Evolutionary conservation across 1,284 basidiomycete genomes (phyloP).

Genomic region (Sanghuangporus weigelae): DNA sequence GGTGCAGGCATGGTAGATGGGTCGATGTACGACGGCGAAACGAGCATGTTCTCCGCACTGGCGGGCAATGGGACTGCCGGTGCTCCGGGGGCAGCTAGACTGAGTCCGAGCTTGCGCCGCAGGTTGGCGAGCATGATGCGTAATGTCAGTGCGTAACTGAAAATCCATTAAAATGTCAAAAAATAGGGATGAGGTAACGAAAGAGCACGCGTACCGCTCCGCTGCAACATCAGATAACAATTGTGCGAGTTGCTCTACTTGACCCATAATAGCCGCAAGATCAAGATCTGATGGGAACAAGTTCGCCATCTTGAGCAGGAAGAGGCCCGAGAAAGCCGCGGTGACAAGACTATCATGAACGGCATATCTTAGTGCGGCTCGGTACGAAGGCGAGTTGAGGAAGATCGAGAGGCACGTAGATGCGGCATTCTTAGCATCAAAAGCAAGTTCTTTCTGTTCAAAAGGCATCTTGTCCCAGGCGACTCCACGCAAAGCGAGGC

Average conservation of each 20-base stretch:
- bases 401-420: conserved; percentile 79
- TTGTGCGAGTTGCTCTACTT: conserved; percentile 82
- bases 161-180: neutral
- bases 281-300: conserved; percentile 81
- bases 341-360: conserved; percentile 92
- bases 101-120: conserved; percentile 75
- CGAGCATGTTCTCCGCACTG: conserved; percentile 51
- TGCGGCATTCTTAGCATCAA: conserved; percentile 90
- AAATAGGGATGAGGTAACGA: conserved; percentile 1
- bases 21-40: conserved; percentile 52
- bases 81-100: conserved; percentile 44
- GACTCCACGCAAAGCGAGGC: conserved; percentile 84
- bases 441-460: conserved; percentile 89
- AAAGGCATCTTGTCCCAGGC: conserved; percentile 94
- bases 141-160: conserved; percentile 80
- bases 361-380: conserved; percentile 80
- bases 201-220: conserved; percentile 51
- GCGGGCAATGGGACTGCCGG: conserved; percentile 39
- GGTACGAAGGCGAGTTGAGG: conserved; percentile 71
- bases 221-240: conserved; percentile 81
- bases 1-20: conserved; percentile 50
- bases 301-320: conserved; percentile 88
- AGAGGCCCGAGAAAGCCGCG: conserved; percentile 87
- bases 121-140: conserved; percentile 89
- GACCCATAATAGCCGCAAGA: conserved; percentile 62